Evolutionary conservation across 208 protist species (phyloP).

Genomic region (Leishmania gerbilli): DNA sequence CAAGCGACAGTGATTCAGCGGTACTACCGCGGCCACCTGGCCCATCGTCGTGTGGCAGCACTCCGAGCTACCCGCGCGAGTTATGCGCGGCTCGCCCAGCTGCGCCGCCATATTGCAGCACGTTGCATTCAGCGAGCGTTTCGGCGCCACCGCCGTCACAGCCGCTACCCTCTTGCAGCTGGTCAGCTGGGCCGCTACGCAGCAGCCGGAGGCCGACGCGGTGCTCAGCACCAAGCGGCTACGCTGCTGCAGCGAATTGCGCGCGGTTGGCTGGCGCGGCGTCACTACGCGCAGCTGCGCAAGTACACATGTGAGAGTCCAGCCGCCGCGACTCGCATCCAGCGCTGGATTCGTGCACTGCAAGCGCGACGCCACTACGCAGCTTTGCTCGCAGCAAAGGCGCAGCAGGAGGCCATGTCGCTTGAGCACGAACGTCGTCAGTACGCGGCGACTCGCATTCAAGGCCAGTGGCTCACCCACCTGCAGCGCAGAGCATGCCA

Average conservation of each 20-base stretch:
- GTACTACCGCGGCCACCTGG: constrained; percentile 59
- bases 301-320: constrained; percentile 36
- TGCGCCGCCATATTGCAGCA: constrained; percentile 49
- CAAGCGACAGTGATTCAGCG: constrained; percentile 67
- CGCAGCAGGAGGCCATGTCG: constrained; percentile 17
- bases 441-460: constrained; percentile 31
- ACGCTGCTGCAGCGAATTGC: constrained; percentile 65
- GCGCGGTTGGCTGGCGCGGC: constrained; percentile 68
- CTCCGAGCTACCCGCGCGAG: constrained; percentile 29
- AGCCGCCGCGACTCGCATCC: constrained; percentile 40
- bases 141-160: constrained; percentile 36
- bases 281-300: constrained; percentile 26
- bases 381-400: constrained; percentile 25
- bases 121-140: constrained; percentile 61
- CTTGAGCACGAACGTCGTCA: constrained; percentile 23
- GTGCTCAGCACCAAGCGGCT: constrained; percentile 48
- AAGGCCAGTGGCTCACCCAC: constrained; percentile 29
- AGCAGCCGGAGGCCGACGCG: constrained; percentile 13
- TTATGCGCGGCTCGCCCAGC: constrained; percentile 34
- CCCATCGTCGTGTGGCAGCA: constrained; percentile 31
- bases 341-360: constrained; percentile 57
- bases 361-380: constrained; percentile 33
- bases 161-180: constrained; percentile 19
- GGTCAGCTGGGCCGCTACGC: constrained; percentile 7
- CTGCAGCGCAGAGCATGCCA: constrained; percentile 21